Base-by-base conservation (phyloP, 2,329 filamentous ascomycete genomes). In the Chaetoscypha palmicola region DNA sequence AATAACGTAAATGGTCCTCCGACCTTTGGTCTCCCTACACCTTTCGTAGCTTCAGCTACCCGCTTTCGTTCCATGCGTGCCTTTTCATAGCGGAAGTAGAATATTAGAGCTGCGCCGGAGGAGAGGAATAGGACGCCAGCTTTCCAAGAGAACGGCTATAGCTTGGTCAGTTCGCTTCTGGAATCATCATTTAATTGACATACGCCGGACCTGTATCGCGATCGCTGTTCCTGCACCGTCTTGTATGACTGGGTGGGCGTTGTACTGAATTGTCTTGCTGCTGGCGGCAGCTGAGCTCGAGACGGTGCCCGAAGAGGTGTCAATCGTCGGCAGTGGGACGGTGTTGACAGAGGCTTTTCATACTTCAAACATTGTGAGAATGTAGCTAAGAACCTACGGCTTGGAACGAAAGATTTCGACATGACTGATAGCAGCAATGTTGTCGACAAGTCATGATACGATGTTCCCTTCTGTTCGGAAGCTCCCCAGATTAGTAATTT, bases 1-100 rank as follows among this genome's bases (percentile, higher is more conserved):
- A 84, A 69, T 56, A 98, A 69, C 51, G 81, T 72, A 64, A 98
- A 97, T 1, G 81, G 72, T 0, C 92, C 92, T 43, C 92, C 92
- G 41, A 98, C 90, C 70, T 94, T 94, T 24, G 92, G 92, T 62
- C 79, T 83, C 1, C 92, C 92, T 4, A 96, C 82, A 9, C 91
- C 90, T 69, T 98, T 98, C 53, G 84, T 85, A 56, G 91, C 85
- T 62, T 97, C 90, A 5, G 89, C 89, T 55, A 96, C 79, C 45
- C 89, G 77, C 70, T 90, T 86, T 51, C 90, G 79, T 62, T 92
- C 82, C 79, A 98, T 83, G 59, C 92, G 83, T 57, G 79, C 79
- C 72, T 97, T 97, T 66, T 98, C 92, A 58, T 81, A 79, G 59
- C 90, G 87, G 67, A 98, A 97, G 65, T 97, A 98, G 67, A 86